Conservation (phyloP, 495 filamentous ascomycete species). For the Penicillium canescens region DNA sequence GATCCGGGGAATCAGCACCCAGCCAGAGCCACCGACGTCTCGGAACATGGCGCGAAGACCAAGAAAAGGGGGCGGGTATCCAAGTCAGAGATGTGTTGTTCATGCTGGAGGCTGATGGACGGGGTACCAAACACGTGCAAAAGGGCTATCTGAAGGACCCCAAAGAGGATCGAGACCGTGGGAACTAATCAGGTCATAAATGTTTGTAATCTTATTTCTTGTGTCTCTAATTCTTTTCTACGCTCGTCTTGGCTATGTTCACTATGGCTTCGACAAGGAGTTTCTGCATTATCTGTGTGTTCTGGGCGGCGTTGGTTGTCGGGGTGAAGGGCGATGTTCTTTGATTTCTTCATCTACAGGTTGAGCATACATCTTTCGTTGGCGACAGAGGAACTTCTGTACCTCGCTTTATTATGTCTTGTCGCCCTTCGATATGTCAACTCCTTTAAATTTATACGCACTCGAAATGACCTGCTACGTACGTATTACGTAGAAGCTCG, state of each 20-base stretch:
- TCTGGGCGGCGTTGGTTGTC: conserved; percentile 21
- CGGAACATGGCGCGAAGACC: conserved; percentile 51
- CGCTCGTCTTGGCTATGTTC: not conserved
- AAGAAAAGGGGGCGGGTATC: conserved; percentile 45
- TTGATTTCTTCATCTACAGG: conserved; percentile 1
- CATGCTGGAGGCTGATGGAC: conserved; percentile 51
- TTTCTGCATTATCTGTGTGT: conserved; percentile 24
- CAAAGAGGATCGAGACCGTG: conserved; percentile 39
- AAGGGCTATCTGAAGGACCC: conserved; percentile 46
- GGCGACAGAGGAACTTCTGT: conserved; percentile 1
- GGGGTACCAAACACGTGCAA: conserved; percentile 45
- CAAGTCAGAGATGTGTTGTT: conserved; percentile 52
- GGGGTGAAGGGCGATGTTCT: conserved; percentile 9
- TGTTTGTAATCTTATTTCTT: conserved; percentile 23
- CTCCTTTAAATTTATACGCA: not conserved
- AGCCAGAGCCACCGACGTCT: conserved; percentile 34
- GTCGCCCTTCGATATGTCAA: not conserved
- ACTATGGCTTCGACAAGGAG: conserved; percentile 1
- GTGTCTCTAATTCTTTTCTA: conserved; percentile 13
- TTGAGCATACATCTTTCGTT: conserved; percentile 3
- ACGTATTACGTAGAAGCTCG: no score
- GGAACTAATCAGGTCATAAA: conserved; percentile 21
- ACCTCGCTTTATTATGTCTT: not conserved
- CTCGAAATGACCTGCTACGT: no score
- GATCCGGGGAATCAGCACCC: conserved; percentile 28